Conservation (phyloP, 164 flowering plant species). For the Nelumbo lutea region DNA sequence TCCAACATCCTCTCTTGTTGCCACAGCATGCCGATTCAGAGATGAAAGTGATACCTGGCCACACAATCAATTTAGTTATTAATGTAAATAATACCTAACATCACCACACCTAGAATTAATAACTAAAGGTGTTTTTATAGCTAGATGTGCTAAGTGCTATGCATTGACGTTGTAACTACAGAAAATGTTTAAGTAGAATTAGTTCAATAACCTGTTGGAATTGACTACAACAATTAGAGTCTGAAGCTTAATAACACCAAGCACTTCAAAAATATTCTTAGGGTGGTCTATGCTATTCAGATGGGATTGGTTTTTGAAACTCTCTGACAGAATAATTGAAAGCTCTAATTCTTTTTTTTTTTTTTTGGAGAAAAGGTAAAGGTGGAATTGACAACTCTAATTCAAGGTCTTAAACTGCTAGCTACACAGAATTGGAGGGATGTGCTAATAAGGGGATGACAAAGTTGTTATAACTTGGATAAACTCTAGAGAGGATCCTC, state of each 20-base stretch:
- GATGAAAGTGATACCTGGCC: slow-evolving; percentile 93
- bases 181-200: background rate
- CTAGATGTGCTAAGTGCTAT: background rate
- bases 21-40: slow-evolving; percentile 95
- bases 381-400: too few species aligned
- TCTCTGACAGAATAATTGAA: too few species aligned
- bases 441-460: too few species aligned
- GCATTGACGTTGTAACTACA: background rate
- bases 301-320: too few species aligned
- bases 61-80: slow-evolving; percentile 7
- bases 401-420: too few species aligned
- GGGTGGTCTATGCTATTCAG: too few species aligned
- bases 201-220: background rate
- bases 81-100: background rate
- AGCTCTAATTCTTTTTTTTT: too few species aligned
- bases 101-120: background rate
- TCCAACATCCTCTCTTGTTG: slow-evolving; percentile 96
- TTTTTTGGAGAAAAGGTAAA: too few species aligned
- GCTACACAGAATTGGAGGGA: too few species aligned
- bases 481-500: too few species aligned
- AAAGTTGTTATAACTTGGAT: too few species aligned
- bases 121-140: background rate
- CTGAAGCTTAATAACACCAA: background rate
- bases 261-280: background rate
- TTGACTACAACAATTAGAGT: too few species aligned